Evolutionary conservation across 371 early-diverging fungal species (phyloP).

Genomic region (Parasitella parasitica): DNA sequence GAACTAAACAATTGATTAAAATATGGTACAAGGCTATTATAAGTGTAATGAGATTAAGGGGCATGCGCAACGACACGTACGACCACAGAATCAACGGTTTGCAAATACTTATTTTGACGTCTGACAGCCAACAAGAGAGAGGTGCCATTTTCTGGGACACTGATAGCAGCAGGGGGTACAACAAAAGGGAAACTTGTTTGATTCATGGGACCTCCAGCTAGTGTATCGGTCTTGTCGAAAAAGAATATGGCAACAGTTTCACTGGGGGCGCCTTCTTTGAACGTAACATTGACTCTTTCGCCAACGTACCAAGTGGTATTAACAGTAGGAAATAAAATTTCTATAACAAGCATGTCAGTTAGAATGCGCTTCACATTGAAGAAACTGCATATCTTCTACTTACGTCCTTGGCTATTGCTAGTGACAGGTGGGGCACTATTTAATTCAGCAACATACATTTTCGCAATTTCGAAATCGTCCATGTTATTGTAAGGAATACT

Average conservation of each 20-base stretch:
- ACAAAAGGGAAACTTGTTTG: constrained; percentile 23
- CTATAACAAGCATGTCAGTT: not conserved
- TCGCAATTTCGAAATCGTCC: not conserved
- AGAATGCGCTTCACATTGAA: not conserved
- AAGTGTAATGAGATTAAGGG: not conserved
- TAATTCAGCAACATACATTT: not conserved
- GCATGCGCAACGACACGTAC: not conserved
- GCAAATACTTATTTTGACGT: constrained; percentile 23
- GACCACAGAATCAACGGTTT: constrained; percentile 31
- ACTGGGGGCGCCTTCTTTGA: not conserved
- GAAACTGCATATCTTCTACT: not conserved
- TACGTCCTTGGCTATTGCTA: not conserved
- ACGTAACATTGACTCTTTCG: constrained; percentile 30
- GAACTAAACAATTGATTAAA: no score
- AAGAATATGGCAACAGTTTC: constrained; percentile 38
- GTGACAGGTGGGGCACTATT: not conserved
- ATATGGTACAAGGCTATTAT: not conserved
- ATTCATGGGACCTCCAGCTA: constrained; percentile 28
- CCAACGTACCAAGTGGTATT: constrained; percentile 39
- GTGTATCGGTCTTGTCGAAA: constrained; percentile 11
- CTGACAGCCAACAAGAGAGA: constrained; percentile 40
- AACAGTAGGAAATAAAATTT: constrained; percentile 30
- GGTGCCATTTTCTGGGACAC: constrained; percentile 6
- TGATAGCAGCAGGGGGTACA: constrained; percentile 27
- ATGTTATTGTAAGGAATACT: not conserved